A percentile compares a stretch with the other conserved stretches of the same genome.
Conservation (phyloP, 2,329 filamentous ascomycete genomes). For the Sporothrix brasiliensis region DNA sequence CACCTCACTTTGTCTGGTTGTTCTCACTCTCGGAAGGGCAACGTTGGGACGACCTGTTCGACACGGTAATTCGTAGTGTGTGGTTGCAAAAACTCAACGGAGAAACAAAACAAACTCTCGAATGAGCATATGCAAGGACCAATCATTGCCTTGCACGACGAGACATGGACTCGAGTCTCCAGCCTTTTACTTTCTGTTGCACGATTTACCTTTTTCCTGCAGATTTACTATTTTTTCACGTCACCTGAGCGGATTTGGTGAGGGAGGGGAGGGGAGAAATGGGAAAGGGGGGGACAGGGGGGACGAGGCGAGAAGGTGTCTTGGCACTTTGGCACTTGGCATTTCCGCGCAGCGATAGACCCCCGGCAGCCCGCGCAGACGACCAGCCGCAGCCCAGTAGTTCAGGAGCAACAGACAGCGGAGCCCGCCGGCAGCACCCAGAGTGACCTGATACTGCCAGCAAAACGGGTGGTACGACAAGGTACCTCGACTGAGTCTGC, state of each 20-base stretch:
- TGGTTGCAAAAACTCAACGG: neutral
- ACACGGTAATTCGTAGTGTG: too few species aligned
- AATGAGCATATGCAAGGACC: too few species aligned
- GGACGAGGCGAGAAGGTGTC: neutral
- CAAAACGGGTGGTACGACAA: neutral
- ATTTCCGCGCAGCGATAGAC: neutral
- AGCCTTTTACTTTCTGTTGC: slow-evolving; percentile 23
- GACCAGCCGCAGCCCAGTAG: neutral
- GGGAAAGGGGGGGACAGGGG: neutral
- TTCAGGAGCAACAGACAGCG: neutral
- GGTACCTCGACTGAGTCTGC: neutral
- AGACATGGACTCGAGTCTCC: slow-evolving; percentile 8
- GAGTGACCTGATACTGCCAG: neutral
- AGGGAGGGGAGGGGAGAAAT: slow-evolving; percentile 29
- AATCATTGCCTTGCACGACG: neutral
- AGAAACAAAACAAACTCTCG: neutral
- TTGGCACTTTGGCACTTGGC: slow-evolving; percentile 20
- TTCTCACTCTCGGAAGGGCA: neutral
- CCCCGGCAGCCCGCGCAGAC: too few species aligned
- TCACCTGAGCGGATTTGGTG: slow-evolving; percentile 41
- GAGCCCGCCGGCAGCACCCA: neutral
- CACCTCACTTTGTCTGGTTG: too few species aligned
- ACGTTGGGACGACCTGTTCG: too few species aligned
- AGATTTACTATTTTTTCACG: slow-evolving; percentile 33
- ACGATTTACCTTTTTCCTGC: neutral